phyloP scores from a whole-genome alignment of 2,329 filamentous ascomycete genomes.

The Cordyceps pruinosa region DNA sequence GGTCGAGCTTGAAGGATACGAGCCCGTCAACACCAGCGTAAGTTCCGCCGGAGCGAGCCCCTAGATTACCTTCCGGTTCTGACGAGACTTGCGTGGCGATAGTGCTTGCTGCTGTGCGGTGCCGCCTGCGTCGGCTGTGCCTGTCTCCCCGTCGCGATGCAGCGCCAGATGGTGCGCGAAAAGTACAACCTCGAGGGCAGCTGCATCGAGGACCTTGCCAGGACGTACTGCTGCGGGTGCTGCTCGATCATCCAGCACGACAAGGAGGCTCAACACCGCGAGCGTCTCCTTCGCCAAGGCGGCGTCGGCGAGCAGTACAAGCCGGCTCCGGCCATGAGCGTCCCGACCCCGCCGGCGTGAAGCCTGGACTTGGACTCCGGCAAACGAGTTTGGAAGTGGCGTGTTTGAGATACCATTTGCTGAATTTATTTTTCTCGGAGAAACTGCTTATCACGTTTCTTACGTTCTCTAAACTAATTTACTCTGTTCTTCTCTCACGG shows the following conservation, averaged over 20 bases:
- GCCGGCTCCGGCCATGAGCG: slow-evolving; percentile 23
- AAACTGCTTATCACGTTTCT: not conserved
- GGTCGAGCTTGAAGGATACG: slow-evolving; percentile 34
- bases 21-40: slow-evolving; percentile 41
- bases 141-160: slow-evolving; percentile 38
- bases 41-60: slow-evolving; percentile 19
- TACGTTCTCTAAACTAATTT: not conserved
- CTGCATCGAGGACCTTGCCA: slow-evolving; percentile 35
- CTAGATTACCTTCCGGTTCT: no score
- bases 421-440: not conserved
- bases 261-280: slow-evolving; percentile 37
- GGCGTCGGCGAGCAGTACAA: slow-evolving; percentile 27
- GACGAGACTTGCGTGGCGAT: no score
- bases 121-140: slow-evolving; percentile 33
- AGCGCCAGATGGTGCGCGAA: slow-evolving; percentile 37
- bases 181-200: slow-evolving; percentile 40
- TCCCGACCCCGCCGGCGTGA: slow-evolving; percentile 14
- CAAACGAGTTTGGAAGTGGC: not conserved
- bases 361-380: not conserved
- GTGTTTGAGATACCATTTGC: not conserved
- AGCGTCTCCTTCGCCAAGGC: slow-evolving; percentile 17
- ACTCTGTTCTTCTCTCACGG: not conserved
- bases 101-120: slow-evolving; percentile 39
- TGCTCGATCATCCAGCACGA: slow-evolving; percentile 41
- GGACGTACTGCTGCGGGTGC: slow-evolving; percentile 38